Evolutionary conservation across 2,329 filamentous ascomycete species (phyloP).

Genomic region (Diaporthe citri): DNA sequence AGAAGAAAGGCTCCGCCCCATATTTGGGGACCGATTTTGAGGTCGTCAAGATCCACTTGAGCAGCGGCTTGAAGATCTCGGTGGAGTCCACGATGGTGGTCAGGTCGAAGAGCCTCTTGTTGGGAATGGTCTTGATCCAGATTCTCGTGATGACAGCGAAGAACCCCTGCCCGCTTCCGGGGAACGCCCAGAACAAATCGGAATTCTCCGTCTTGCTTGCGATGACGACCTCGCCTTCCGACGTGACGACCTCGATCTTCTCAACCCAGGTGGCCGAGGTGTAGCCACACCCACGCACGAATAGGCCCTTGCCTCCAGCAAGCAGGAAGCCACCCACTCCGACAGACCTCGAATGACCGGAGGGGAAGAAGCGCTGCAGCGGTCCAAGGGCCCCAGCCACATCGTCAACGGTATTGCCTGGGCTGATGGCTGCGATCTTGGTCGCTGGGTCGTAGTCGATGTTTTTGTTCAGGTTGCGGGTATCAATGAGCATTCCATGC

Average conservation of each 20-base stretch:
- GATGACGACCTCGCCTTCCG: not conserved
- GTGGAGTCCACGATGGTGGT: not conserved
- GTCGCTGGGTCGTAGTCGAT: not conserved
- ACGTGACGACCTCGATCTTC: not conserved
- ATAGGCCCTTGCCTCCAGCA: not conserved
- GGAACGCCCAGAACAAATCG: not conserved
- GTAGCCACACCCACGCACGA: not conserved
- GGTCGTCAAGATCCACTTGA: not conserved
- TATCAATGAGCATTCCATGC: conserved; percentile 1
- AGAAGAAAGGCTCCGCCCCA: conserved; percentile 4
- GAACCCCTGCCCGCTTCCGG: not conserved
- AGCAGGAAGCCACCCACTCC: not conserved
- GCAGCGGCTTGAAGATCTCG: not conserved
- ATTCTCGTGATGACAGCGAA: not conserved
- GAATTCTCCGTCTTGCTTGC: conserved; percentile 7
- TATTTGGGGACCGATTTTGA: not conserved
- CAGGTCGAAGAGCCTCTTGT: not conserved
- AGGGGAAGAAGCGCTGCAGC: not conserved
- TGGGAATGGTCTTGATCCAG: not conserved
- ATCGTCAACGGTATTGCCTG: not conserved
- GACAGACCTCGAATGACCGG: not conserved
- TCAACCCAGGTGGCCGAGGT: not conserved
- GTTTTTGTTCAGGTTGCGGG: not conserved
- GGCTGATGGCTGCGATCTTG: not conserved
- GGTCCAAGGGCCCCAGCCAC: not conserved